A percentile compares a stretch with the other conserved stretches of the same genome.
Evolutionary conservation across 2,329 filamentous ascomycete genomes (phyloP).

Genomic region (Colletotrichum eleusines): DNA sequence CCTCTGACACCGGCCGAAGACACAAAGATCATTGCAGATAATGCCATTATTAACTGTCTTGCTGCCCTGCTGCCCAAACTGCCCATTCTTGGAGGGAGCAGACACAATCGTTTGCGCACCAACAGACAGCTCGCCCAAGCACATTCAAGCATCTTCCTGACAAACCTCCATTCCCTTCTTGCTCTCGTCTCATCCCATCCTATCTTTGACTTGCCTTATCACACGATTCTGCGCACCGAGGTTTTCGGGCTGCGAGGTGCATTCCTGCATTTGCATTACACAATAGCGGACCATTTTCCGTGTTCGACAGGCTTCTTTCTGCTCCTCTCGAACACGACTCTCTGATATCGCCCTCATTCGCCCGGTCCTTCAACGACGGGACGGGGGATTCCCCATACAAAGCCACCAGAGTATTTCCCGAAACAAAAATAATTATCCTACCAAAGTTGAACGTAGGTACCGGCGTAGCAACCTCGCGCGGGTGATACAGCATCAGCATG

Average conservation of each 20-base stretch:
- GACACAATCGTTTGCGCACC: background rate
- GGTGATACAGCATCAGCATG: background rate
- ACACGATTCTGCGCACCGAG: constrained; percentile 1
- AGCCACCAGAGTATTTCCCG: background rate
- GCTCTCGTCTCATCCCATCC: constrained; percentile 19
- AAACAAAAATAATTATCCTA: too few species aligned
- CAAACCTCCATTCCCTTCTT: background rate
- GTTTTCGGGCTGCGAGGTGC: constrained; percentile 3
- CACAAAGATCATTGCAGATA: constrained; percentile 17
- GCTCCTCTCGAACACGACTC: too few species aligned
- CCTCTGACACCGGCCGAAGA: background rate
- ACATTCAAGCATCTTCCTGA: constrained; percentile 12
- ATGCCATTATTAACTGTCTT: constrained; percentile 32
- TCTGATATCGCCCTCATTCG: constrained; percentile 8
- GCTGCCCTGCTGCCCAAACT: background rate
- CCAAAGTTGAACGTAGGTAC: background rate
- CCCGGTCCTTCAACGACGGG: background rate
- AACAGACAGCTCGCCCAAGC: constrained; percentile 7
- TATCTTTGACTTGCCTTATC: constrained; percentile 16
- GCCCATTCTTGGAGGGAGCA: background rate
- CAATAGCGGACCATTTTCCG: constrained; percentile 15
- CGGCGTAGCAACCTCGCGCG: background rate
- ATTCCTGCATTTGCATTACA: constrained; percentile 26
- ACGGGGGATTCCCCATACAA: background rate
- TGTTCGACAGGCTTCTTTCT: constrained; percentile 18